phyloP scores from a whole-genome alignment of 2,329 filamentous ascomycete species.

The Xylaria sp. region DNA sequence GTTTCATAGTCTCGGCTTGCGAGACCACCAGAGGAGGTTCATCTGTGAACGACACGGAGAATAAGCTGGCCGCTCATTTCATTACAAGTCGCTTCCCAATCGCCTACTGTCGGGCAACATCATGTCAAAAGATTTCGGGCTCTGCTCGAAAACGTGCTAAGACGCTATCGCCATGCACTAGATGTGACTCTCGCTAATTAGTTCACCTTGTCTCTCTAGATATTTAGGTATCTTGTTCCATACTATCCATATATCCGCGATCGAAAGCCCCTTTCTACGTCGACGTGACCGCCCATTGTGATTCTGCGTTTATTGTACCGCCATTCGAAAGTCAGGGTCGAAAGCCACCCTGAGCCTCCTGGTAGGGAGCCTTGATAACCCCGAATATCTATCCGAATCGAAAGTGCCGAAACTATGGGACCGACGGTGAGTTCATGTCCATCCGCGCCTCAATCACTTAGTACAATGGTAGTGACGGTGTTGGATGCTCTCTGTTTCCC shows the following conservation, averaged over 20 bases:
- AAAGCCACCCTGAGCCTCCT: background rate
- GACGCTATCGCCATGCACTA: background rate
- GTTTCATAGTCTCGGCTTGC: background rate
- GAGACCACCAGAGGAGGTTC: background rate
- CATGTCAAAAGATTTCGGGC: background rate
- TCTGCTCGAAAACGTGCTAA: background rate
- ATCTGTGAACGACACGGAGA: background rate
- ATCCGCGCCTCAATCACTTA: background rate
- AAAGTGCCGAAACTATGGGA: slow-evolving; percentile 40
- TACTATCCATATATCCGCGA: slow-evolving; percentile 38
- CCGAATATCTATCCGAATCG: background rate
- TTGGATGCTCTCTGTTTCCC: background rate
- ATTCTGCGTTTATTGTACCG: background rate
- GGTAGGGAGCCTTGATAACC: background rate
- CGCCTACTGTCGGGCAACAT: background rate
- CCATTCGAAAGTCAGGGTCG: background rate
- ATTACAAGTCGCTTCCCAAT: slow-evolving; percentile 21
- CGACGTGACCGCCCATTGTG: slow-evolving; percentile 5
- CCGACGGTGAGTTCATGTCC: slow-evolving; percentile 42
- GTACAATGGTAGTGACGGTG: background rate
- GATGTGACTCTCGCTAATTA: slow-evolving; percentile 11
- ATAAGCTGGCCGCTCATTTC: slow-evolving; percentile 6
- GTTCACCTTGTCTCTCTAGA: slow-evolving; percentile 18
- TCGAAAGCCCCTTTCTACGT: background rate
- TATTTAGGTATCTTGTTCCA: slow-evolving; percentile 19